A percentile compares a stretch with the other conserved stretches of the same genome.
These are phyloP conservation scores for Podaxis mareebaensis DNA, from an alignment of 768 basidiomycete genomes.

Conservation along the genomic window DNA sequence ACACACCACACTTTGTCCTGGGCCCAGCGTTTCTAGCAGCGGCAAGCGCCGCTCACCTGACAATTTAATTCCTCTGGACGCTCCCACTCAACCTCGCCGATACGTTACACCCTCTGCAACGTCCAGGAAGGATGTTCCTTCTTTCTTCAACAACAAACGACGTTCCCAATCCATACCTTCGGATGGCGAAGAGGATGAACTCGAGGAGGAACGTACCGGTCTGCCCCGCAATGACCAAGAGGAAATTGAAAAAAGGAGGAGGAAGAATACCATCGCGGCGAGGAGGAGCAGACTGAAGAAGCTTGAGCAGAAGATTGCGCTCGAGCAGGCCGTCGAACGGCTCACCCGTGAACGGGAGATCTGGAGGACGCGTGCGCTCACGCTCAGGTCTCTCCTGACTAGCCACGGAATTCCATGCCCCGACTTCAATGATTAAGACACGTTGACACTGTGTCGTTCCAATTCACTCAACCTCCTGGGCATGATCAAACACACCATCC, in stretches of 20 bases:
- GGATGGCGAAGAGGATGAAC: conserved; percentile 56
- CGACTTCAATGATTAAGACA: conserved; percentile 38
- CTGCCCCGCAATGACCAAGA: conserved; percentile 52
- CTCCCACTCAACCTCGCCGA: conserved; percentile 78
- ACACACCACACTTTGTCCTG: conserved; percentile 3
- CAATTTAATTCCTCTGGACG: conserved; percentile 65
- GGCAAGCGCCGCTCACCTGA: conserved; percentile 66
- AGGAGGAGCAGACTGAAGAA: conserved; percentile 78
- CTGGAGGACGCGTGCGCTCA: conserved; percentile 60
- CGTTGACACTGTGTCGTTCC: not conserved
- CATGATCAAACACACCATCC: conserved; percentile 2
- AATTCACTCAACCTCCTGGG: not conserved
- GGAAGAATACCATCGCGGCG: conserved; percentile 85
- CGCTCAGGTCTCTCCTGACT: conserved; percentile 51
- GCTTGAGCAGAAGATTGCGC: conserved; percentile 61
- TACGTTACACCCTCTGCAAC: conserved; percentile 74
- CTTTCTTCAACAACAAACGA: conserved; percentile 65
- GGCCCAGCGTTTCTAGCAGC: conserved; percentile 22
- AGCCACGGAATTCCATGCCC: conserved; percentile 61
- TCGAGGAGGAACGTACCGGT: conserved; percentile 39
- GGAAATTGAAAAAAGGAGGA: conserved; percentile 76
- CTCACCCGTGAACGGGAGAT: conserved; percentile 59
- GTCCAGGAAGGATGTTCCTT: conserved; percentile 77
- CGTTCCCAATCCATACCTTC: conserved; percentile 35
- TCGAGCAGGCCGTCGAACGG: conserved; percentile 57